Percentiles rank a stretch among this genome's conserved stretches.
Conservation (phyloP, 2,329 filamentous ascomycete genomes). For the Colletotrichum falcatum region DNA sequence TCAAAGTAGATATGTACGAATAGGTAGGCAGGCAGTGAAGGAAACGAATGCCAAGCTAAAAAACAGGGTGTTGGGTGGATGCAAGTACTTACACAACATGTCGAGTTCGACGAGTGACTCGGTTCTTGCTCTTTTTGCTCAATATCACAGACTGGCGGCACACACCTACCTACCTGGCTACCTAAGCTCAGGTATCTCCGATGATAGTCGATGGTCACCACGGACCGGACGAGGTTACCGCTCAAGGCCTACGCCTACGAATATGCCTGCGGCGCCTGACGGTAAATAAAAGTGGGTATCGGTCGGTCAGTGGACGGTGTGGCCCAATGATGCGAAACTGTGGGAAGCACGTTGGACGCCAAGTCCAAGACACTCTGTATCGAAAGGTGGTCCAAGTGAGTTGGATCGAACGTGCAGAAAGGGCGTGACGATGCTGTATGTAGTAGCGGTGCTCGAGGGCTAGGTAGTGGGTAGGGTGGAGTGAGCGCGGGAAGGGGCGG, state of each 20-base stretch:
- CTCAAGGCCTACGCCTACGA: conserved; percentile 26
- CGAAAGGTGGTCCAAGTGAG: conserved; percentile 31
- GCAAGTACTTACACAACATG: conserved; percentile 41
- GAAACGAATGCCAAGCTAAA: neutral
- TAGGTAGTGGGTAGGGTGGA: neutral
- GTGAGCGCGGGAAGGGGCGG: conserved; percentile 8
- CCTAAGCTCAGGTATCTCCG: conserved; percentile 4
- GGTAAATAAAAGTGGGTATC: conserved; percentile 29
- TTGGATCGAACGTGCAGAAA: conserved; percentile 10
- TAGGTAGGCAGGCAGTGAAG: neutral
- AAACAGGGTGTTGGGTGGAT: neutral
- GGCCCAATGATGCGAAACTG: conserved; percentile 27
- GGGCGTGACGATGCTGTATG: conserved; percentile 12
- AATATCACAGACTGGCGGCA: conserved; percentile 1
- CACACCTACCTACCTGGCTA: neutral
- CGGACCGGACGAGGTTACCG: conserved; percentile 23
- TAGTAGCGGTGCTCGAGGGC: neutral
- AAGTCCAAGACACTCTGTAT: conserved; percentile 39
- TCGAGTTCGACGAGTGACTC: neutral
- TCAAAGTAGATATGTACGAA: neutral
- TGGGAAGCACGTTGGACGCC: conserved; percentile 31
- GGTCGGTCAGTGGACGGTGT: conserved; percentile 30
- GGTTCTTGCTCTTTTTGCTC: neutral
- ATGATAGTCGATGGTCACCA: conserved; percentile 15
- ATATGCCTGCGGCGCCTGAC: conserved; percentile 34